Evolutionary conservation across 2,329 filamentous ascomycete genomes (phyloP), one percentile per base, ranked within the genome.

Genomic region (Didymella exigua): DNA sequence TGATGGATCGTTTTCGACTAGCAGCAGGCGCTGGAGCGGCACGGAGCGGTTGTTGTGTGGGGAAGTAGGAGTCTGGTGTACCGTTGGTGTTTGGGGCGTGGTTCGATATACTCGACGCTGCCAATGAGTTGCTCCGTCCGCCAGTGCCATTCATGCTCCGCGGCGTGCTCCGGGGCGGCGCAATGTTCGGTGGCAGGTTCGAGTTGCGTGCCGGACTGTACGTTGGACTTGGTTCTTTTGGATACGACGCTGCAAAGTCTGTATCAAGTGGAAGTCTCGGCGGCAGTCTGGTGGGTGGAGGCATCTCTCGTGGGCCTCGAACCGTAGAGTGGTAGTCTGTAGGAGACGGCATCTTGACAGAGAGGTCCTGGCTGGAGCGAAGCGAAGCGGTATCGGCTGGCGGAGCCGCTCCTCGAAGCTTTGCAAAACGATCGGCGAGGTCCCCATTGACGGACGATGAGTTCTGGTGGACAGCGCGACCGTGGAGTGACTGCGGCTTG

Each of bases 141-240:
- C 73, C 75, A 5, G 75, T 77, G 7, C 82, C 84, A 45, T 86
- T 87, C 67, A 87, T 81, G 59, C 84, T 85, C 14, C 87, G 80
- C 1, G 87, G 82, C 3, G 84, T 86, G 63, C 84, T 87, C 21
- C 87, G 81, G 1, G 88, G 89, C 2, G 87, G 81, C 34, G 86
- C 82, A 8, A 89, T 83, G 21, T 84, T 81, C 56, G 87, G 86
- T 21, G 83, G 85, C 3, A 87, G 86, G 4, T 88, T 80, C 51
- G 86, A 89, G 24, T 89, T 90, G 29, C 89, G 82, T 1, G 87
- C 87, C n/a, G 89, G 89, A 64, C 86, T 91, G 68, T 92, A 93
- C 4, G 90, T 89, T 7, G 89, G 88, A 65, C 87, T 88, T 1
- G 89, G 89, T 40, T 88, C 76, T 69, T 89, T 89, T 10, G 89